These are phyloP conservation scores for Ceratobasidium sp. DNA, from an alignment of 1,284 basidiomycete species.

Conservation along the genomic window DNA sequence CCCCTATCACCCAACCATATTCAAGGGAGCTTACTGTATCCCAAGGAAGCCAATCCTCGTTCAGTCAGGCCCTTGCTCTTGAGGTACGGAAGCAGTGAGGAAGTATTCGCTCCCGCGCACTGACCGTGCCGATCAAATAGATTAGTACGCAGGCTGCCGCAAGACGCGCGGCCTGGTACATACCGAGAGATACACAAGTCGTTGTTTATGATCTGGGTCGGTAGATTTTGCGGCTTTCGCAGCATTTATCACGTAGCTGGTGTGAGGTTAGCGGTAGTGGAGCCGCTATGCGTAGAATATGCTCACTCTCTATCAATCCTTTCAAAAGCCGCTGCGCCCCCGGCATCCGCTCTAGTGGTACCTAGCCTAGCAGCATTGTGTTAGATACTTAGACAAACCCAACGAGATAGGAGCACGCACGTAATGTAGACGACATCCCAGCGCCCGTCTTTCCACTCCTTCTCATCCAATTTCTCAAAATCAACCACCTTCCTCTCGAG, in stretches of 20 bases:
- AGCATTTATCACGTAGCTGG: conserved; percentile 78
- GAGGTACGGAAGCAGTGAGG: conserved; percentile 49
- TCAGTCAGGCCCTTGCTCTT: conserved; percentile 84
- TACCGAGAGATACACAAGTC: conserved; percentile 77
- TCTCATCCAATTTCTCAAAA: conserved; percentile 72
- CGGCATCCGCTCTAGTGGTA: conserved; percentile 71
- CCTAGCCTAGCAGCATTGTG: conserved; percentile 64
- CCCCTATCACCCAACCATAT: neutral
- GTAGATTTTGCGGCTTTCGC: conserved; percentile 72
- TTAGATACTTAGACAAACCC: conserved; percentile 58
- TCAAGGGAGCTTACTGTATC: conserved; percentile 61
- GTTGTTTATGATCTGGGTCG: conserved; percentile 63
- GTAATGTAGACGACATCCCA: conserved; percentile 76
- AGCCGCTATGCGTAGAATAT: no score
- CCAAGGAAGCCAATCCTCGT: conserved; percentile 71
- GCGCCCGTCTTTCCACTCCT: conserved; percentile 65
- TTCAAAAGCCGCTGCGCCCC: conserved; percentile 73
- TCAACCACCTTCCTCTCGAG: conserved; percentile 70
- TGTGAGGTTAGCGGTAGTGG: neutral
- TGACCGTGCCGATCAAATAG: conserved; percentile 33
- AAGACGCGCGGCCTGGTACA: conserved; percentile 22
- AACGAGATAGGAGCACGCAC: conserved; percentile 51
- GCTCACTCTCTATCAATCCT: conserved; percentile 83
- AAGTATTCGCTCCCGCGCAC: conserved; percentile 48
- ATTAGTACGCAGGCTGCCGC: neutral